Evolutionary conservation across 2,329 filamentous ascomycete genomes (phyloP).

Genomic region (Thermothelomyces thermophilus): DNA sequence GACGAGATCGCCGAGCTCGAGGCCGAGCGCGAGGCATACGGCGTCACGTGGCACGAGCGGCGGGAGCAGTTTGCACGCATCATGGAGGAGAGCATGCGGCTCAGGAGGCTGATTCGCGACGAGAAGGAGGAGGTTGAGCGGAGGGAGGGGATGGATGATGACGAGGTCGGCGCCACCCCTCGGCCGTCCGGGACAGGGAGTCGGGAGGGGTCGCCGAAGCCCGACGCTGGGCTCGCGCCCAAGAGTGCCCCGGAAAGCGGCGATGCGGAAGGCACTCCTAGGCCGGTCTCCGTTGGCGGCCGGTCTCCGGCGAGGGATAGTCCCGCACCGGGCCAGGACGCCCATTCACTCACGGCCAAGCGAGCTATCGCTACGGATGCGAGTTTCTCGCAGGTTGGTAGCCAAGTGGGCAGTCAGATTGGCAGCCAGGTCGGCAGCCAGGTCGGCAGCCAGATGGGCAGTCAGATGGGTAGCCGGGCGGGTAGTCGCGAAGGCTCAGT

Average conservation of each 20-base stretch:
- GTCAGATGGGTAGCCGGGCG: slow-evolving; percentile 30
- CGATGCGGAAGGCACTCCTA: slow-evolving; percentile 24
- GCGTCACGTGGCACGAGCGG: slow-evolving; percentile 75
- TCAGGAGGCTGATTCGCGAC: slow-evolving; percentile 80
- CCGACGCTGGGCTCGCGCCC: slow-evolving; percentile 34
- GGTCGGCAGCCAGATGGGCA: slow-evolving; percentile 34
- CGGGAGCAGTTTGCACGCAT: slow-evolving; percentile 82
- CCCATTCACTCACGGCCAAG: slow-evolving; percentile 29
- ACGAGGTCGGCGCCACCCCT: slow-evolving; percentile 43
- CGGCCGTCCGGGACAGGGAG: slow-evolving; percentile 41
- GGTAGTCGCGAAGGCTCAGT: slow-evolving; percentile 35
- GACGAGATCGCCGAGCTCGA: slow-evolving; percentile 84
- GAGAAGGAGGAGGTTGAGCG: slow-evolving; percentile 93
- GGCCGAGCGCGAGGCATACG: slow-evolving; percentile 75
- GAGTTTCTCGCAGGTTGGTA: slow-evolving; percentile 33
- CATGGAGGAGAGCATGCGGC: slow-evolving; percentile 82
- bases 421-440: slow-evolving; percentile 32
- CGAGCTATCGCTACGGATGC: slow-evolving; percentile 28
- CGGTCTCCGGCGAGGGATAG: slow-evolving; percentile 30
- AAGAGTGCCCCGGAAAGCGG: slow-evolving; percentile 23
- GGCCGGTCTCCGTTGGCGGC: slow-evolving; percentile 24
- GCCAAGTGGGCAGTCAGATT: slow-evolving; percentile 31
- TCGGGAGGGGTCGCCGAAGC: slow-evolving; percentile 45
- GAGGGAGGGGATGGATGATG: slow-evolving; percentile 72
- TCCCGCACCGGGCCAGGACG: slow-evolving; percentile 26